Evolutionary conservation across 345 rosid species (phyloP).

Genomic region (Syzygium aromaticum): DNA sequence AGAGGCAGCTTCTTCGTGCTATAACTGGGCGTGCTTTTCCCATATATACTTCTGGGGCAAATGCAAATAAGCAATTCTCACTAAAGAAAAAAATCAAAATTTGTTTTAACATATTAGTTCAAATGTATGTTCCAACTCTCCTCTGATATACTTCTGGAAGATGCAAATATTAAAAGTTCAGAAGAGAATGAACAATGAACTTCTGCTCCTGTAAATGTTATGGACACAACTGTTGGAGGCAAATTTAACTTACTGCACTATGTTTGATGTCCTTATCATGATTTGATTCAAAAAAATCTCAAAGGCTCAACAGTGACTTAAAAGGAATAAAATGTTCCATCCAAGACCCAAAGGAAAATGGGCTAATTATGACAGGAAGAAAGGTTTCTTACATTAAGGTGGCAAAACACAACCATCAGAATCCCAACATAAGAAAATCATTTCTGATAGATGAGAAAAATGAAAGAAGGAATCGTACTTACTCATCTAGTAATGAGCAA

Average conservation of each 20-base stretch:
- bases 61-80: background rate
- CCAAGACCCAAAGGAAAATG: background rate
- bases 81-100: background rate
- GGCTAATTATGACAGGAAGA: background rate
- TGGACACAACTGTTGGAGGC: background rate
- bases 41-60: background rate
- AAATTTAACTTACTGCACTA: background rate
- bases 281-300: background rate
- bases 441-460: background rate
- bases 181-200: background rate
- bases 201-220: background rate
- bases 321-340: background rate
- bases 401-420: background rate
- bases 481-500: background rate
- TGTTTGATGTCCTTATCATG: background rate
- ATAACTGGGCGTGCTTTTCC: background rate
- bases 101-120: background rate
- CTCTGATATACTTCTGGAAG: background rate
- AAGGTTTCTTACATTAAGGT: background rate
- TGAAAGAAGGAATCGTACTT: background rate
- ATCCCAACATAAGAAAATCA: background rate
- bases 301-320: background rate
- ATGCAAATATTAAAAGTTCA: background rate
- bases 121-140: background rate
- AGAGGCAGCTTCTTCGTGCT: no score